Base-by-base conservation (phyloP, 768 basidiomycete genomes). In the Kwoniella newhampshirensis region DNA sequence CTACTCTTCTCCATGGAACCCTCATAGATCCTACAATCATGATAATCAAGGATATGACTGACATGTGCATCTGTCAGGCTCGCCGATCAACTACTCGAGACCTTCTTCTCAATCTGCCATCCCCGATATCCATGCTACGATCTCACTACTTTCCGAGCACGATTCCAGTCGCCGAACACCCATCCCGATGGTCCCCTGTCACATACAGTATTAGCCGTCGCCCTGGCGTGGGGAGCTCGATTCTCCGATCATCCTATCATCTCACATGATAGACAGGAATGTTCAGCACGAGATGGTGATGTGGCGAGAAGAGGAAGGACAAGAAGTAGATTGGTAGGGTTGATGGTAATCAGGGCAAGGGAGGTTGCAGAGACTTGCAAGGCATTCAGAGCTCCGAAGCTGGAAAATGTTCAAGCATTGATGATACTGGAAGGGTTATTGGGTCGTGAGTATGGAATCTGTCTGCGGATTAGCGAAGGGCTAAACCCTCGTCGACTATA, bases 171-270 rank as follows among this genome's bases (percentile, higher is more conserved):
- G 6, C 59, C 65, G 11, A 50, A 54, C 25, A 48, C 54, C 9
- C 67, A 66, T 66, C 71, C 76, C 27, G 67, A 63, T 37, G 68
- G 75, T 44, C 32, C 71, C 32, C 55, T 63, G 37, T 49, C 66
- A 12, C 67, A 67, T 28, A 32, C 86, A 4, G 80, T 92, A 20
- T 82, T 94, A 48, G 92, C 92, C 5, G 87, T 88, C 1, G 86
- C 92, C 8, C 79, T 96, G 50, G 89, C 91, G 0, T 93, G 88
- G 87, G 92, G 92, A 26, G 86, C 89, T 35, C 91, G 91, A 67
- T 94, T 94, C 75, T 91, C 90, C 3, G 92, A 96, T 67, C 89
- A 94, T 71, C 86, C 87, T 0, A 77, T 91, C 59, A 84, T 96
- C 44, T 81, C 86, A 20, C 83, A 85, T 30, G 92, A 94, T 78